Conservation (phyloP, 73 alveolate species). For the Paramecium sonneborni region DNA sequence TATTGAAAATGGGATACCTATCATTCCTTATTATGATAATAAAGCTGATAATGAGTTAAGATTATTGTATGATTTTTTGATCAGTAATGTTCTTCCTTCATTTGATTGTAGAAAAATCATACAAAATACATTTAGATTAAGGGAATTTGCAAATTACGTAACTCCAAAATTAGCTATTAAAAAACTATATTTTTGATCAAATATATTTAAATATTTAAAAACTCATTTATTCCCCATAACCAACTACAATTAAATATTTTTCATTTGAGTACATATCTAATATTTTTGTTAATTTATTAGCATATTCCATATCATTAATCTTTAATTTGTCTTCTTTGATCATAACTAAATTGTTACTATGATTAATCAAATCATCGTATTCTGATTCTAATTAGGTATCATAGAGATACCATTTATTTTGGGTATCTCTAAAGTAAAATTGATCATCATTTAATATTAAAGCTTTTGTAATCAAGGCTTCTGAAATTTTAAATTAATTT, state of each 20-base stretch:
- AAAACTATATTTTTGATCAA: constrained; percentile 25
- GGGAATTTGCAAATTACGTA: background rate
- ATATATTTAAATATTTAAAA: background rate
- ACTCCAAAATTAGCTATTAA: constrained; percentile 11
- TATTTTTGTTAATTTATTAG: background rate
- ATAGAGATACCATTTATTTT: background rate
- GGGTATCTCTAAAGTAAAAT: background rate
- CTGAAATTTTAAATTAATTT: background rate
- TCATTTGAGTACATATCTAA: background rate
- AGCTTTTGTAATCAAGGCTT: background rate
- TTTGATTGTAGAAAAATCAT: constrained; percentile 23
- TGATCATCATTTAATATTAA: background rate
- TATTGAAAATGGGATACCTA: constrained; percentile 91
- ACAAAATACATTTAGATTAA: constrained; percentile 6
- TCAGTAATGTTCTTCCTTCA: constrained; percentile 35
- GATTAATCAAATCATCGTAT: background rate
- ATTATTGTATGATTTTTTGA: constrained; percentile 17
- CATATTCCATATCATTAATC: background rate
- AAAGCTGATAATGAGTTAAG: constrained; percentile 75
- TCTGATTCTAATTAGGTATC: background rate
- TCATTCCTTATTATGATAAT: constrained; percentile 87
- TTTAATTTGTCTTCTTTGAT: background rate
- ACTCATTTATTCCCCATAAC: background rate
- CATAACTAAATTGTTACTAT: background rate
- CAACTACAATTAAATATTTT: background rate